A percentile compares a stretch with the other conserved stretches of the same genome.
Evolutionary conservation across 345 rosid species (phyloP).

Genomic region (Erucastrum elatum): DNA sequence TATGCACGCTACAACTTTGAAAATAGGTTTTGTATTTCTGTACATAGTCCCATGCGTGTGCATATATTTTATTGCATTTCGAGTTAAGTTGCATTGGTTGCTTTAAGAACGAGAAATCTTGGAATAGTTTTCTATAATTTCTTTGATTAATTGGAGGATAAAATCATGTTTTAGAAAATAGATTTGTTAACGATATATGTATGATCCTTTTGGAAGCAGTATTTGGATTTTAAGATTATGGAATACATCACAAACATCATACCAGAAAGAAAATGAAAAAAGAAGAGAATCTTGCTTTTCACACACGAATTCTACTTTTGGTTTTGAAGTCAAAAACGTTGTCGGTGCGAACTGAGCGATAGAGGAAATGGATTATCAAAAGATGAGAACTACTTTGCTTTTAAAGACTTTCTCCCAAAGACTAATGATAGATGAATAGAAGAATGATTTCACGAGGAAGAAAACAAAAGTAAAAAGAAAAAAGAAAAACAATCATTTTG

Average conservation of each 20-base stretch:
- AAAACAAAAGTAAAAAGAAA: not conserved
- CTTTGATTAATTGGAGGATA: not conserved
- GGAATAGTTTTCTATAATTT: not conserved
- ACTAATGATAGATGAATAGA: constrained; percentile 32
- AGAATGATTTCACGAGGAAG: not conserved
- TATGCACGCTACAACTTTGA: constrained; percentile 39
- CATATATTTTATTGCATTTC: constrained; percentile 21
- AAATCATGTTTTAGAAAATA: not conserved
- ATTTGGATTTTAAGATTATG: not conserved
- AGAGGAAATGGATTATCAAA: constrained; percentile 16
- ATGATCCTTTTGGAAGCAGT: constrained; percentile 3
- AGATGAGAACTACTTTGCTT: constrained; percentile 8
- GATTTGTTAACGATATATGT: not conserved
- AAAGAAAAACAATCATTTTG: not conserved
- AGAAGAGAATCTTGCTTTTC: constrained; percentile 37
- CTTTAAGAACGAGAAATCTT: not conserved
- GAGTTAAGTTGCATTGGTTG: not conserved
- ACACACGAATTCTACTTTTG: constrained; percentile 39
- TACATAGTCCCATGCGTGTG: constrained; percentile 23
- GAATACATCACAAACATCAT: not conserved
- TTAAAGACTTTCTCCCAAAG: constrained; percentile 31
- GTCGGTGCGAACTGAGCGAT: constrained; percentile 36
- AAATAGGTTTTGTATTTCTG: not conserved
- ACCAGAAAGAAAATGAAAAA: not conserved
- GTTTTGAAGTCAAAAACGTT: constrained; percentile 32